Conservation (phyloP, 495 filamentous ascomycete species). For the Pseudevernia furfuracea region DNA sequence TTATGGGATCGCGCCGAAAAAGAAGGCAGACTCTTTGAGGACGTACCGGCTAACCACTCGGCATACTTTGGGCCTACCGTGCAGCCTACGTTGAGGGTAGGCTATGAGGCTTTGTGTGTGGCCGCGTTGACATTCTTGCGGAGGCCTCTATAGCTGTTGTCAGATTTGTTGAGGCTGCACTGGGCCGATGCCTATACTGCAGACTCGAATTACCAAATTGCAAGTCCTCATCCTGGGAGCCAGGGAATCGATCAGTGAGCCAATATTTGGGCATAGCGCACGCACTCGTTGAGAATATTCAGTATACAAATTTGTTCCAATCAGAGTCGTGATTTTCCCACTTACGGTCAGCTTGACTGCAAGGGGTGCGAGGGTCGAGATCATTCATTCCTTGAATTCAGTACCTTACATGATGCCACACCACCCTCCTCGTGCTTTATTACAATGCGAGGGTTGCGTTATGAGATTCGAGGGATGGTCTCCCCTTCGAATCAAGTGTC, state of each 20-base stretch:
- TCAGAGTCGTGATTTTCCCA: too few relatives aligned
- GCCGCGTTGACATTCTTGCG: slow-evolving; percentile 41
- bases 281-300: too few relatives aligned
- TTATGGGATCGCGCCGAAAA: slow-evolving; percentile 39
- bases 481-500: neutral
- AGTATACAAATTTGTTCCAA: neutral
- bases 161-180: neutral
- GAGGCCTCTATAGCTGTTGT: slow-evolving; percentile 2
- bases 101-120: slow-evolving; percentile 47
- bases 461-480: neutral
- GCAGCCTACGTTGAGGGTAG: slow-evolving; percentile 50
- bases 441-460: neutral
- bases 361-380: slow-evolving; percentile 6
- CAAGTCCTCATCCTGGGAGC: neutral
- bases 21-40: slow-evolving; percentile 19
- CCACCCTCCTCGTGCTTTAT: slow-evolving; percentile 2
- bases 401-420: slow-evolving; percentile 15
- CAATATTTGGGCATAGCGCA: too few relatives aligned
- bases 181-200: neutral
- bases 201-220: neutral
- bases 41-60: slow-evolving; percentile 49
- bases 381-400: neutral
- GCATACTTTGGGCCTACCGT: slow-evolving; percentile 54
- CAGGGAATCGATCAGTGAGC: too few relatives aligned
- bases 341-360: slow-evolving; percentile 6